Percentiles rank a stretch among this genome's conserved stretches.
Conservation (phyloP, 495 filamentous ascomycete species). For the Neurospora sp. region DNA sequence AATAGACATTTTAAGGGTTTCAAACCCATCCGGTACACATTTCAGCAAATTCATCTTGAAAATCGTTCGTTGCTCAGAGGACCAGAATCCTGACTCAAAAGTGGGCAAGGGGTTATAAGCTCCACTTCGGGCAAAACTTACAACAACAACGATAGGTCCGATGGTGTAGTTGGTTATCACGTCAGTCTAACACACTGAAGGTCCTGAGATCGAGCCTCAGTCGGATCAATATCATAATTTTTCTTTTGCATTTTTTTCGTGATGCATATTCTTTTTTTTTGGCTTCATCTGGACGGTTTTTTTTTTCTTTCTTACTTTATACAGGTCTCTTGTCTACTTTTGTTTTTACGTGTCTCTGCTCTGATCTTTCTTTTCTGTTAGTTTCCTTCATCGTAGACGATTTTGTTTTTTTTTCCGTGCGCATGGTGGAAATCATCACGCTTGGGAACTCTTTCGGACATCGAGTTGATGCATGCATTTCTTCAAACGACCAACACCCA, state of each 20-base stretch:
- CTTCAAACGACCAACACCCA: background rate
- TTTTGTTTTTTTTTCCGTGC: background rate
- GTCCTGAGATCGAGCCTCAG: background rate
- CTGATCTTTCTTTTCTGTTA: background rate
- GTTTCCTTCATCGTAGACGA: too few species aligned
- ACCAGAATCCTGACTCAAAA: background rate
- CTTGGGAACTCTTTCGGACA: background rate
- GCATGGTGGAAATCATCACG: background rate
- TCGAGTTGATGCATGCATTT: background rate
- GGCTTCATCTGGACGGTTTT: background rate
- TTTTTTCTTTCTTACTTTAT: background rate
- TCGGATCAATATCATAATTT: background rate
- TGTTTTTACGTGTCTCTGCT: background rate
- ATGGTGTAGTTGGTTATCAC: background rate
- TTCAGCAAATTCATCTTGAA: background rate
- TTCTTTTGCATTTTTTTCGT: background rate
- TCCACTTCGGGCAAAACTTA: accelerated
- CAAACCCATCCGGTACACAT: background rate
- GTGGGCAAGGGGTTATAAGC: background rate
- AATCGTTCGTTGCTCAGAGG: background rate
- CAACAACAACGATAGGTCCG: background rate
- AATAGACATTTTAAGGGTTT: background rate
- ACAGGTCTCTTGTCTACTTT: background rate
- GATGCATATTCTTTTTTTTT: background rate
- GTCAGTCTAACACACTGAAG: background rate